Evolutionary conservation across 371 early-diverging fungal species (phyloP).

Genomic region (Lichtheimia corymbifera): DNA sequence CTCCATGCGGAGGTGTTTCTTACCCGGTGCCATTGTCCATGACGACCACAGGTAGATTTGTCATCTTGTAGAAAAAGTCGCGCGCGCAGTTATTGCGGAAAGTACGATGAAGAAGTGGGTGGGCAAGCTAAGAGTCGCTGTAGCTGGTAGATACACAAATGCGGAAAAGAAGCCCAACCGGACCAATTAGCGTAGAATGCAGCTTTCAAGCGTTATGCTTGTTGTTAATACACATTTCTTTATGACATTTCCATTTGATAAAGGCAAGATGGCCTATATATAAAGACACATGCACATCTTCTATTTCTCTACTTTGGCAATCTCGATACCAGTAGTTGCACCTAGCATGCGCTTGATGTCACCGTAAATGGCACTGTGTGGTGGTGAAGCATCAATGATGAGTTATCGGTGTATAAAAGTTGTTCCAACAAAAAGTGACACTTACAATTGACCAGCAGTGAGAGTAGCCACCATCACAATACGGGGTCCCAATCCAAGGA

Average conservation of each 20-base stretch:
- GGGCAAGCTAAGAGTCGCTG: no score
- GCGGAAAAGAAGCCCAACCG: no score
- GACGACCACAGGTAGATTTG: constrained; percentile 77
- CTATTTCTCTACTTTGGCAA: constrained; percentile 29
- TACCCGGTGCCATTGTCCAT: constrained; percentile 97
- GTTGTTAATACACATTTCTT: no score
- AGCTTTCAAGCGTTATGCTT: no score
- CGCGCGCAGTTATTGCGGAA: no score
- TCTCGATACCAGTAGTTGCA: constrained; percentile 68
- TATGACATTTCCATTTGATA: no score
- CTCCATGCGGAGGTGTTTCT: constrained; percentile 15
- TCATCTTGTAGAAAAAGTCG: constrained; percentile 23
- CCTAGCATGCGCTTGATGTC: constrained; percentile 73
- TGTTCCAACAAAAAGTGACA: no score
- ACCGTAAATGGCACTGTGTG: constrained; percentile 48
- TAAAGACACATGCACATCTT: no score
- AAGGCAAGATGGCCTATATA: no score
- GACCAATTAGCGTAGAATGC: no score
- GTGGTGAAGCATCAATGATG: neutral
- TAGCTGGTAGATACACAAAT: no score
- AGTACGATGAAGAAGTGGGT: no score
- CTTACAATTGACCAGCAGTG: constrained; percentile 65
- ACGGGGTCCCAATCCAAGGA: constrained; percentile 68
- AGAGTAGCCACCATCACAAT: constrained; percentile 77
- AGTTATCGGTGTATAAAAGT: neutral